A percentile compares a stretch with the other conserved stretches of the same genome.
Evolutionary conservation across 352 stramenopile genomes (phyloP).

Genomic region (Globisporangium middletonii): DNA sequence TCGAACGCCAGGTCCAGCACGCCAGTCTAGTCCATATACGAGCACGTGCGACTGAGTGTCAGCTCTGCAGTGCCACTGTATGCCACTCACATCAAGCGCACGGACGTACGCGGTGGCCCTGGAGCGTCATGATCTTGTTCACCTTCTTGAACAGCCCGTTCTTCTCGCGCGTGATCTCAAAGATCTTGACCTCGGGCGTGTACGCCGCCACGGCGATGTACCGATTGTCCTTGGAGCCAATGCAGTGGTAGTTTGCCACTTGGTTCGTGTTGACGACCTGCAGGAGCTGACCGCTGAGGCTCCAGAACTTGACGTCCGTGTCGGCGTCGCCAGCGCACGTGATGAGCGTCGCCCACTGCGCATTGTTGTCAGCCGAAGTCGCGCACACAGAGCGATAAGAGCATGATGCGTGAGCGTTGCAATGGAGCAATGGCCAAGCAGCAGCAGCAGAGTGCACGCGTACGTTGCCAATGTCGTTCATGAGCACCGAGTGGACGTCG

Average conservation of each 20-base stretch:
- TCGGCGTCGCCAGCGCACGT: constrained; percentile 62
- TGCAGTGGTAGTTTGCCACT: constrained; percentile 73
- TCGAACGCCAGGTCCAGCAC: constrained; percentile 75
- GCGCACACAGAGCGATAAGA: neutral
- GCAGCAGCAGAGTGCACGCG: neutral
- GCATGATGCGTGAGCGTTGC: neutral
- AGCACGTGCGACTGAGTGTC: no score
- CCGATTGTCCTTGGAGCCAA: constrained; percentile 77
- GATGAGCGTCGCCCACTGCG: constrained; percentile 68
- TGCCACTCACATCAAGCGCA: neutral
- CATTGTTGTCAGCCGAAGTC: neutral
- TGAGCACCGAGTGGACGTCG: constrained; percentile 72
- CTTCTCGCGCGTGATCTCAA: constrained; percentile 75
- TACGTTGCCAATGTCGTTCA: constrained; percentile 78
- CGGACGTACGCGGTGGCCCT: constrained; percentile 57
- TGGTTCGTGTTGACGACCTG: constrained; percentile 79
- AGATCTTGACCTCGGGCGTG: constrained; percentile 81
- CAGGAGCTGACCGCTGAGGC: constrained; percentile 48
- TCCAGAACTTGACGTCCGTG: constrained; percentile 85
- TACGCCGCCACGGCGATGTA: constrained; percentile 77
- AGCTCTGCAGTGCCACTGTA: neutral
- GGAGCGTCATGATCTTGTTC: constrained; percentile 80
- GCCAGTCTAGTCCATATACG: constrained; percentile 35
- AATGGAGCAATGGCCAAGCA: no score
- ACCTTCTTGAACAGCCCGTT: constrained; percentile 72